Evolutionary conservation across 1,284 basidiomycete species (phyloP).

Genomic region (Pascua sp.): DNA sequence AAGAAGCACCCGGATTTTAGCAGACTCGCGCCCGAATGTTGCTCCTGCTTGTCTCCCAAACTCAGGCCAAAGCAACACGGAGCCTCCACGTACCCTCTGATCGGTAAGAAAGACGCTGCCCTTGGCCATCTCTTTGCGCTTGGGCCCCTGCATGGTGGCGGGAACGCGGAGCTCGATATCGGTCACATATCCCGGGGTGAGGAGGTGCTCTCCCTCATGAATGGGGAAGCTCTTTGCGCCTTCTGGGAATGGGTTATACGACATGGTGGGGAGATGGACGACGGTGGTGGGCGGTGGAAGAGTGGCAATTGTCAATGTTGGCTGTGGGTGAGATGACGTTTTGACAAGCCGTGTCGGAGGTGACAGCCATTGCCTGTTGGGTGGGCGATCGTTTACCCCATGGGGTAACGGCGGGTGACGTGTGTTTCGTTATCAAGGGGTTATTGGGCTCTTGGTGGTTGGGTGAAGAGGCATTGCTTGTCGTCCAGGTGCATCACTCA

Average conservation of each 20-base stretch:
- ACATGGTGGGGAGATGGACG: conserved; percentile 6
- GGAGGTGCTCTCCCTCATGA: conserved; percentile 27
- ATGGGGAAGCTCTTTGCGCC: conserved; percentile 10
- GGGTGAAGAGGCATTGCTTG: too few relatives aligned
- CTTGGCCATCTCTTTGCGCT: conserved; percentile 30
- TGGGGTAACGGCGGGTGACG: conserved; percentile 5
- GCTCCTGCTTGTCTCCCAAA: too few relatives aligned
- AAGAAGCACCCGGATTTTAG: not conserved
- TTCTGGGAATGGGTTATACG: conserved; percentile 14
- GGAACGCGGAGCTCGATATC: conserved; percentile 41
- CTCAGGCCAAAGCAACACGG: not conserved
- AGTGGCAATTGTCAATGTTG: not conserved
- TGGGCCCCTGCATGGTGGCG: conserved; percentile 40
- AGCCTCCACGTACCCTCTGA: conserved; percentile 30
- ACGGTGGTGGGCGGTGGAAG: not conserved
- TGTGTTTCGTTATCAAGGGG: conserved; percentile 1
- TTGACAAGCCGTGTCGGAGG: too few relatives aligned
- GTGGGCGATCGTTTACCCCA: not conserved
- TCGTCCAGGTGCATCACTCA: too few relatives aligned
- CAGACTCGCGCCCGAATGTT: not conserved
- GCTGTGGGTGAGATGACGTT: too few relatives aligned
- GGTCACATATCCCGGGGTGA: conserved; percentile 27
- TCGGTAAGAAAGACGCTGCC: conserved; percentile 42
- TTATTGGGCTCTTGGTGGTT: too few relatives aligned
- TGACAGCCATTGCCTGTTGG: too few relatives aligned